Percentiles rank a stretch among this genome's conserved stretches.
Conservation (phyloP, 441 rosid species). For the Flueggea neowawraea region DNA sequence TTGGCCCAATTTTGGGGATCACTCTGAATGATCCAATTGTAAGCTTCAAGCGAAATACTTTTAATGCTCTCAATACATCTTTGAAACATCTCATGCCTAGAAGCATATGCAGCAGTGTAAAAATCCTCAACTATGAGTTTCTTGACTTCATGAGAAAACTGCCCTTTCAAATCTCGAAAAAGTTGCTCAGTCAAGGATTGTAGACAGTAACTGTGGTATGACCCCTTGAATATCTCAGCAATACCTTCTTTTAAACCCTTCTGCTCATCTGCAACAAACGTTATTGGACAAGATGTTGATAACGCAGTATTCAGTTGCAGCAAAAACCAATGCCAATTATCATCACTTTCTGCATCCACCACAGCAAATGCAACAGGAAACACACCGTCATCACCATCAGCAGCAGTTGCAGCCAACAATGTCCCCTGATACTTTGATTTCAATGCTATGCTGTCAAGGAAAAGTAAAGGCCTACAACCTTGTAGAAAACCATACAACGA, state of each 20-base stretch:
- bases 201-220: slow-evolving; percentile 75
- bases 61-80: slow-evolving; percentile 67
- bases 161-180: slow-evolving; percentile 75
- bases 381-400: slow-evolving; percentile 75
- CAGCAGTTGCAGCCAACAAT: slow-evolving; percentile 77
- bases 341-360: slow-evolving; percentile 71
- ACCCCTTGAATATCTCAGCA: slow-evolving; percentile 54
- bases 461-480: slow-evolving; percentile 87
- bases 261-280: slow-evolving; percentile 81
- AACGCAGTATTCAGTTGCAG: slow-evolving; percentile 68
- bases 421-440: slow-evolving; percentile 90
- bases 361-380: slow-evolving; percentile 89
- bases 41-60: slow-evolving; percentile 72
- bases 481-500: slow-evolving; percentile 67
- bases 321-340: slow-evolving; percentile 95
- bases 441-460: slow-evolving; percentile 72
- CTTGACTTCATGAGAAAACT: slow-evolving; percentile 86
- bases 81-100: slow-evolving; percentile 56
- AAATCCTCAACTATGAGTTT: slow-evolving; percentile 71
- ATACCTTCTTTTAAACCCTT: slow-evolving; percentile 73
- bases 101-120: slow-evolving; percentile 64
- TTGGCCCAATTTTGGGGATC: slow-evolving; percentile 93
- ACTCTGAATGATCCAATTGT: slow-evolving; percentile 76
- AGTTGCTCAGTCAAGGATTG: slow-evolving; percentile 71
- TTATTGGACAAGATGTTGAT: slow-evolving; percentile 54